A percentile compares a stretch with the other conserved stretches of the same genome.
Evolutionary conservation across 176 grass and related monocot species (phyloP).

Genomic region (Canna indica): DNA sequence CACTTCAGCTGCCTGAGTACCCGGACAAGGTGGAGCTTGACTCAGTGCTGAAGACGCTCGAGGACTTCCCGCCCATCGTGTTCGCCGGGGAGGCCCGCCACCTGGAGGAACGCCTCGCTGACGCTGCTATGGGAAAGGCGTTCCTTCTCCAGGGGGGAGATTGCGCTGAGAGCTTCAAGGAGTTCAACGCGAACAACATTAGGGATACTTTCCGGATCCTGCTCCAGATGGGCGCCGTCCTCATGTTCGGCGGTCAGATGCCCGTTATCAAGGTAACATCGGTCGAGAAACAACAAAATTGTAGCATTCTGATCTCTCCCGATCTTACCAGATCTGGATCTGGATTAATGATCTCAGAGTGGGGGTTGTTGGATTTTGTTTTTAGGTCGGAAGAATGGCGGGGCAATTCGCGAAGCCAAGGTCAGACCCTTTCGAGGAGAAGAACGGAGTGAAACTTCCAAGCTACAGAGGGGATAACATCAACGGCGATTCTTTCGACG

Average conservation of each 20-base stretch:
- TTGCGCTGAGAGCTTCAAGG: slow-evolving; percentile 82
- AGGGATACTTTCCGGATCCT: slow-evolving; percentile 67
- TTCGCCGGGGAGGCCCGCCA: slow-evolving; percentile 78
- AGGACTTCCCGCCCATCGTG: slow-evolving; percentile 74
- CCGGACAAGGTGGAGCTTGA: slow-evolving; percentile 43
- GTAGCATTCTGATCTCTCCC: no score
- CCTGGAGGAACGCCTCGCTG: slow-evolving; percentile 70
- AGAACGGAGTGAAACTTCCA: slow-evolving; percentile 73
- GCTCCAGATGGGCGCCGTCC: slow-evolving; percentile 74
- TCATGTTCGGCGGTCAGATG: slow-evolving; percentile 82
- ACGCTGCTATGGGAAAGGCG: slow-evolving; percentile 58
- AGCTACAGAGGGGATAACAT: slow-evolving; percentile 93
- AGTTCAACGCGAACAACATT: slow-evolving; percentile 82
- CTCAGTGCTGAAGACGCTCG: slow-evolving; percentile 62
- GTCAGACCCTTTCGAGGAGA: slow-evolving; percentile 61
- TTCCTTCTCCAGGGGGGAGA: slow-evolving; percentile 83
- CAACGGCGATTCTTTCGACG: slow-evolving; percentile 72
- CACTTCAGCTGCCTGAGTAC: slow-evolving; percentile 68
- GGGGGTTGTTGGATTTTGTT: neutral
- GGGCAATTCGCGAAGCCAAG: slow-evolving; percentile 91
- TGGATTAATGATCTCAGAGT: neutral
- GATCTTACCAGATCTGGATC: neutral
- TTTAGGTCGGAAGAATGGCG: slow-evolving; percentile 88
- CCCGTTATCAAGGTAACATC: slow-evolving; percentile 57
- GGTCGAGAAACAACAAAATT: neutral